A percentile compares a stretch with the other conserved stretches of the same genome.
These are phyloP conservation scores for Aspergillus sp. DNA, from an alignment of 2,329 filamentous ascomycete genomes.

Conservation along the genomic window DNA sequence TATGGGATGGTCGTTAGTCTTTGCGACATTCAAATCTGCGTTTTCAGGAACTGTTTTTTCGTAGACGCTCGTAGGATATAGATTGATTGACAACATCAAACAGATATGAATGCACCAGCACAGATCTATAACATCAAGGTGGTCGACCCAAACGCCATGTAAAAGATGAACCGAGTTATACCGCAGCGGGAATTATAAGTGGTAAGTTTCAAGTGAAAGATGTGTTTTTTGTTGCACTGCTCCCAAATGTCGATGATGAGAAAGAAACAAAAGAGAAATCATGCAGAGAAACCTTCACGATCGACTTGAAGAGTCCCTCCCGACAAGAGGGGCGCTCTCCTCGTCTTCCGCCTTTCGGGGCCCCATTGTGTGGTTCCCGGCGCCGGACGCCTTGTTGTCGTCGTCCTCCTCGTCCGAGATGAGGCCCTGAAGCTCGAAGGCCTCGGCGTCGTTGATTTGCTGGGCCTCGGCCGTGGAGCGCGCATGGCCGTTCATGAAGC, in stretches of 20 bases:
- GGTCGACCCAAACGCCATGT: neutral
- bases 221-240: too few species aligned
- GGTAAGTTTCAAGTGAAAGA: too few species aligned
- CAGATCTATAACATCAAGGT: neutral
- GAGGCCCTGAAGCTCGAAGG: constrained; percentile 88
- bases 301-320: constrained; percentile 13
- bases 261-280: neutral
- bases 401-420: constrained; percentile 80
- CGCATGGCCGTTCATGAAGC: constrained; percentile 44
- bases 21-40: neutral
- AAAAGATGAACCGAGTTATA: neutral
- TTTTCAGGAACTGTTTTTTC: neutral
- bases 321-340: constrained; percentile 22
- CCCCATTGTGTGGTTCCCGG: constrained; percentile 15
- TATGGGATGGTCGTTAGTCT: too few species aligned
- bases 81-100: neutral
- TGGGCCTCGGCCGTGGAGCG: constrained; percentile 36
- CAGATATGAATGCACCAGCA: neutral
- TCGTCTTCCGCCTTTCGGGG: constrained; percentile 31
- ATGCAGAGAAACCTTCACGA: neutral
- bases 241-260: neutral
- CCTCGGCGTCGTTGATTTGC: constrained; percentile 75
- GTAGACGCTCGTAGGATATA: neutral
- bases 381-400: constrained; percentile 31
- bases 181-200: too few species aligned